Evolutionary conservation across 768 basidiomycete species (phyloP), one percentile per base, ranked within the genome.

Genomic region (Hericium rajendrae): DNA sequence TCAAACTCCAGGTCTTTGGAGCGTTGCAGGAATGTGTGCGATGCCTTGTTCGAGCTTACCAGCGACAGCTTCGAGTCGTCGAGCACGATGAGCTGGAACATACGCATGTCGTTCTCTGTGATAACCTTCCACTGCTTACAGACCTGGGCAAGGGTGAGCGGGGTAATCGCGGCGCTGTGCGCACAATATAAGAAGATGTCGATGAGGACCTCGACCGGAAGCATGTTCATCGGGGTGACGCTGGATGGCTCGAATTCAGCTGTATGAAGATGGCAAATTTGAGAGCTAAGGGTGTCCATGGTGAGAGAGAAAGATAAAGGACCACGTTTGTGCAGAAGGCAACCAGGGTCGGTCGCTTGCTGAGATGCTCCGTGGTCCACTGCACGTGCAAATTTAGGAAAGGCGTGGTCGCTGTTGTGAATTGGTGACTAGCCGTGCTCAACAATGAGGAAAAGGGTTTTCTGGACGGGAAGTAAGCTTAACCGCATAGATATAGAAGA

Each of bases 191-290:
- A 66, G 69, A 88, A 88, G 49, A 86, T 79, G 57, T 85, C 79
- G 60, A 80, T 73, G 26, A 88, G 74, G 12, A 89, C 66, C 58
- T 89, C 86, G 11, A 78, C 70, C 0, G 86, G 86, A 15, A 88
- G 70, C 37, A 54, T 55, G 9, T 62, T 54, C 15, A 76, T 68
- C 22, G 37, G 18, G 13, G 28, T 2, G 13, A 3, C 8, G 11
- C 13, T 10, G 49, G 22, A 12, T 22, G 28, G 10, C 20, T 37
- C 11, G 26, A n/a, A 15, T n/a, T 54, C 53, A 15, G 26, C 5
- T 3, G 16, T 15, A 38, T 54, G 53, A 40, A 26, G 53, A 41
- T 15, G 53, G 24, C 28, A 18, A n/a, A 40, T 13, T 40, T 22
- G 38, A 11, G 38, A 12, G 53, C 39, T 16, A 26, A 46, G 49